Evolutionary conservation across 2,329 filamentous ascomycete species (phyloP).

Genomic region (Ophiostoma tasmaniense): DNA sequence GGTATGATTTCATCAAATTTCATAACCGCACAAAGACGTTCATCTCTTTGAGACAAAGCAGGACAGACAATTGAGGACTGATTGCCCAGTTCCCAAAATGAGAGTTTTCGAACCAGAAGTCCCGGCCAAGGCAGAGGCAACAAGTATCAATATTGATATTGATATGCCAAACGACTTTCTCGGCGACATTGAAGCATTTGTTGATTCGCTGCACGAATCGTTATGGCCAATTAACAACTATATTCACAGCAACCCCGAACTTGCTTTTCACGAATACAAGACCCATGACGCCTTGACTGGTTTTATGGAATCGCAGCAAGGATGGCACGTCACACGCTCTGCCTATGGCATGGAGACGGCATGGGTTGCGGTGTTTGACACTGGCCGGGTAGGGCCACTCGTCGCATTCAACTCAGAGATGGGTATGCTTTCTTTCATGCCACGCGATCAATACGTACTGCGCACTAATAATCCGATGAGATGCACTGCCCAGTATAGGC

Average conservation of each 20-base stretch:
- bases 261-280: slow-evolving; percentile 8
- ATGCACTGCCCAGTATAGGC: slow-evolving; percentile 2
- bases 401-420: background rate
- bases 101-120: background rate
- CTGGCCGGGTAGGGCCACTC: background rate
- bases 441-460: too few relatives aligned
- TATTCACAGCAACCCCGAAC: slow-evolving; percentile 7
- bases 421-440: background rate
- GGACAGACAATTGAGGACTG: background rate
- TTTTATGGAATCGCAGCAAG: background rate
- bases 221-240: slow-evolving; percentile 5
- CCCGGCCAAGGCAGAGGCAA: background rate
- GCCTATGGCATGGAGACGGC: background rate
- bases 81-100: background rate
- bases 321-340: background rate
- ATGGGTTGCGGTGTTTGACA: background rate
- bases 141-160: background rate
- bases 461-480: too few relatives aligned
- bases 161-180: background rate
- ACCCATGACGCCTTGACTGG: background rate
- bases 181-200: background rate
- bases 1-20: background rate
- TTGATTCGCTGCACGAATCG: background rate
- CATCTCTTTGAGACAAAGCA: background rate
- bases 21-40: background rate